Percentiles rank a stretch among this genome's conserved stretches.
Evolutionary conservation across 768 basidiomycete genomes (phyloP).

Genomic region (Hemileccinum impolitum): DNA sequence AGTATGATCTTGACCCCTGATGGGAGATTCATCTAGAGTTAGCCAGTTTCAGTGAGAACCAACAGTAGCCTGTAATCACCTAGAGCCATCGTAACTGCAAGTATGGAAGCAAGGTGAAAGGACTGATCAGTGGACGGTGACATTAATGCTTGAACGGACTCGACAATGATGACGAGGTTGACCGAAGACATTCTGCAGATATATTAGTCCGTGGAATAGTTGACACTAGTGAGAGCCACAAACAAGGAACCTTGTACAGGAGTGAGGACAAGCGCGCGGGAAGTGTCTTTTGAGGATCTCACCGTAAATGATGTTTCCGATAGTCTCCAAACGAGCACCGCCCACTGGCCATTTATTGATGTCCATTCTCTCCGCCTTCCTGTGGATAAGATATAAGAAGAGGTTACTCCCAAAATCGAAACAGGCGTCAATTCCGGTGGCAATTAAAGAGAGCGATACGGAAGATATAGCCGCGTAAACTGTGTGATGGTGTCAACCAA

Average conservation of each 20-base stretch:
- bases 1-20: constrained; percentile 79
- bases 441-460: constrained; percentile 78
- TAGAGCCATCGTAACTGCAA: constrained; percentile 80
- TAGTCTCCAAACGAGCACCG: constrained; percentile 85
- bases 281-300: constrained; percentile 1
- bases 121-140: constrained; percentile 51
- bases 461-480: constrained; percentile 93
- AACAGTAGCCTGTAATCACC: constrained; percentile 33
- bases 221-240: constrained; percentile 1
- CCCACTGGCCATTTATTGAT: constrained; percentile 89
- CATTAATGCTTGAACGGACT: constrained; percentile 72
- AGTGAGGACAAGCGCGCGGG: constrained; percentile 1
- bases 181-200: constrained; percentile 78
- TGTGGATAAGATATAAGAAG: constrained; percentile 76
- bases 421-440: constrained; percentile 85
- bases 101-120: constrained; percentile 79
- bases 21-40: not conserved
- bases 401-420: constrained; percentile 84
- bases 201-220: not conserved
- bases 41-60: not conserved
- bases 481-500: constrained; percentile 27
- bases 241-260: constrained; percentile 46
- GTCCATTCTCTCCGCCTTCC: constrained; percentile 68
- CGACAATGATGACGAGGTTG: constrained; percentile 87
- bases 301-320: constrained; percentile 88